Conservation (phyloP, 1,139 yeast species). For the Candida tunisiensis region DNA sequence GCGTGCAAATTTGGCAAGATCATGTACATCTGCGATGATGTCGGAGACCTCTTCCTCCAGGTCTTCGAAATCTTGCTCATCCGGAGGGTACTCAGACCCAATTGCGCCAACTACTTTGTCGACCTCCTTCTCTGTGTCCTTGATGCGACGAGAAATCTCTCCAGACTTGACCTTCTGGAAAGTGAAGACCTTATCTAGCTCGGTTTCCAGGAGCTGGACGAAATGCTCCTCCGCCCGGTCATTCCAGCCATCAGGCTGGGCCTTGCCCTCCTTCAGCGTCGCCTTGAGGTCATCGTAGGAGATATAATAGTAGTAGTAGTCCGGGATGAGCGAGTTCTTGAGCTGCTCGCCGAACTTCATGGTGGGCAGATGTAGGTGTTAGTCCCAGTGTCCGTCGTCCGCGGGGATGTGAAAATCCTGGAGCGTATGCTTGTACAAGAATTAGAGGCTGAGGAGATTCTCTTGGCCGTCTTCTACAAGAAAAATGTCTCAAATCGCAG, state of each 20-base stretch:
- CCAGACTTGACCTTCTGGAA: conserved; percentile 79
- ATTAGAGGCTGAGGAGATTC: no score
- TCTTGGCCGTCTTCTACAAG: no score
- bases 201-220: conserved; percentile 54
- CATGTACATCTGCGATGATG: conserved; percentile 94
- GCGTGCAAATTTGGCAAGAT: conserved; percentile 81
- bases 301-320: conserved; percentile 79
- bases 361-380: no score
- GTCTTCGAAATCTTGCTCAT: conserved; percentile 75
- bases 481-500: no score
- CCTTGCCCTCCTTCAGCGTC: conserved; percentile 50
- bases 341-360: conserved; percentile 29
- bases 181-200: conserved; percentile 79
- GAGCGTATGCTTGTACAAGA: no score
- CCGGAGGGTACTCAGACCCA: conserved; percentile 18
- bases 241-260: conserved; percentile 51
- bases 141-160: conserved; percentile 69
- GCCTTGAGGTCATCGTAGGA: conserved; percentile 81
- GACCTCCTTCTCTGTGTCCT: conserved; percentile 59
- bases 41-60: conserved; percentile 85
- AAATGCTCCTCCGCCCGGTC: conserved; percentile 69
- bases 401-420: no score
- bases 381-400: no score
- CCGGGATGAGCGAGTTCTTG: conserved; percentile 27
- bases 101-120: conserved; percentile 44